Percentiles rank a stretch among this genome's conserved stretches.
Evolutionary conservation across 2,329 filamentous ascomycete species (phyloP).

Genomic region (Talaromyces sp.): DNA sequence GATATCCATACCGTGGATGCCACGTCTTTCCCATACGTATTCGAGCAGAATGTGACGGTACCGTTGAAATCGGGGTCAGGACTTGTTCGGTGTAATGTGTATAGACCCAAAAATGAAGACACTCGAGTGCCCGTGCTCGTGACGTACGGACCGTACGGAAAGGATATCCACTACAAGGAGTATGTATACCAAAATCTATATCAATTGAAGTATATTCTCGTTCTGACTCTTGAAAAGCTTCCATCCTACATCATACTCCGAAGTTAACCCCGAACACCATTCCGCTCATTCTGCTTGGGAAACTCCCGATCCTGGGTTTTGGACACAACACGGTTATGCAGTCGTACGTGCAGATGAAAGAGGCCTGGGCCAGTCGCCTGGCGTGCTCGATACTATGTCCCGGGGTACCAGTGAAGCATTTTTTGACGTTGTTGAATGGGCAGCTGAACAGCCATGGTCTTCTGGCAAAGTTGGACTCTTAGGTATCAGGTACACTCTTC

Average conservation of each 20-base stretch:
- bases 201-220: no score
- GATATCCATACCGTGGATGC: slow-evolving; percentile 29
- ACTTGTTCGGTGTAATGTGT: slow-evolving; percentile 48
- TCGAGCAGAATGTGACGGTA: slow-evolving; percentile 46
- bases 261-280: slow-evolving; percentile 51
- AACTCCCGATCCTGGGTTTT: slow-evolving; percentile 54
- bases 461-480: slow-evolving; percentile 47
- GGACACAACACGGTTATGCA: slow-evolving; percentile 52
- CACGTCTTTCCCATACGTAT: slow-evolving; percentile 41
- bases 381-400: slow-evolving; percentile 50
- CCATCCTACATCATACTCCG: slow-evolving; percentile 45
- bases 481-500: slow-evolving; percentile 33
- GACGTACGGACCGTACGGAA: slow-evolving; percentile 70
- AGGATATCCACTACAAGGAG: slow-evolving; percentile 60
- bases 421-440: slow-evolving; percentile 50
- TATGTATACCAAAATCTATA: slow-evolving; percentile 4
- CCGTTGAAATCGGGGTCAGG: slow-evolving; percentile 21
- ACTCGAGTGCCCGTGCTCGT: slow-evolving; percentile 53
- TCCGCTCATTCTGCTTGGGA: slow-evolving; percentile 55
- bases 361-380: slow-evolving; percentile 48
- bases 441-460: slow-evolving; percentile 38
- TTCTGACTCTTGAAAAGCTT: slow-evolving; percentile 34
- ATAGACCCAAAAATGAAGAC: slow-evolving; percentile 37
- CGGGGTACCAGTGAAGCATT: slow-evolving; percentile 48
- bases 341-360: slow-evolving; percentile 52